These are phyloP conservation scores for Citrus hindsii DNA, from an alignment of 345 rosid species.

Conservation along the genomic window DNA sequence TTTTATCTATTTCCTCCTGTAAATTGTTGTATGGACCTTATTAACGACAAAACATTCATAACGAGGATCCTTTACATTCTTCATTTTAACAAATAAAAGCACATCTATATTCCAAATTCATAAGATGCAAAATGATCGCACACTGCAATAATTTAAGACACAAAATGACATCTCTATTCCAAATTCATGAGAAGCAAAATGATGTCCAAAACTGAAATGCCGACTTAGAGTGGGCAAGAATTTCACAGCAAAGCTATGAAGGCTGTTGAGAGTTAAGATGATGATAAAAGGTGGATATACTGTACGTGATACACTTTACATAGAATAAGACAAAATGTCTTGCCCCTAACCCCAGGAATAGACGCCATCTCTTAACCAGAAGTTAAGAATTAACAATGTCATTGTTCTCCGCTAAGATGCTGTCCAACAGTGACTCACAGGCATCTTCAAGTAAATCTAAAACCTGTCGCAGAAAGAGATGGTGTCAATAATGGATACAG, in stretches of 20 bases:
- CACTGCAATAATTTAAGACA: too few species aligned
- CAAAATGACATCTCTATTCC: not conserved
- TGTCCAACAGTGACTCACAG: conserved; percentile 81
- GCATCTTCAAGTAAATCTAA: conserved; percentile 90
- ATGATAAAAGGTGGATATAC: not conserved
- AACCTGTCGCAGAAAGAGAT: conserved; percentile 42
- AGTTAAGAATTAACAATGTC: conserved; percentile 6
- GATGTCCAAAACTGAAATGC: not conserved
- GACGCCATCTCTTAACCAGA: conserved; percentile 1
- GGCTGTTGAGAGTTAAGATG: not conserved
- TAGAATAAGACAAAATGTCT: not conserved
- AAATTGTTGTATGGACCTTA: too few species aligned
- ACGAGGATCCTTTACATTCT: too few species aligned
- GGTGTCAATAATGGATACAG: not conserved
- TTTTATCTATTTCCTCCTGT: too few species aligned
- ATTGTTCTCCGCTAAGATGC: conserved; percentile 44
- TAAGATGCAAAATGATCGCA: not conserved
- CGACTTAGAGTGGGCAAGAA: not conserved
- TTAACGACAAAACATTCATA: too few species aligned
- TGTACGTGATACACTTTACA: too few species aligned
- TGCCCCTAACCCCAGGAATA: not conserved
- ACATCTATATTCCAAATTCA: not conserved
- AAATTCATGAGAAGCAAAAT: not conserved
- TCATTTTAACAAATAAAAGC: too few species aligned
- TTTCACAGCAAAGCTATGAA: not conserved